phyloP scores from a whole-genome alignment of 1,284 basidiomycete species.

The Ustilago sp. region DNA sequence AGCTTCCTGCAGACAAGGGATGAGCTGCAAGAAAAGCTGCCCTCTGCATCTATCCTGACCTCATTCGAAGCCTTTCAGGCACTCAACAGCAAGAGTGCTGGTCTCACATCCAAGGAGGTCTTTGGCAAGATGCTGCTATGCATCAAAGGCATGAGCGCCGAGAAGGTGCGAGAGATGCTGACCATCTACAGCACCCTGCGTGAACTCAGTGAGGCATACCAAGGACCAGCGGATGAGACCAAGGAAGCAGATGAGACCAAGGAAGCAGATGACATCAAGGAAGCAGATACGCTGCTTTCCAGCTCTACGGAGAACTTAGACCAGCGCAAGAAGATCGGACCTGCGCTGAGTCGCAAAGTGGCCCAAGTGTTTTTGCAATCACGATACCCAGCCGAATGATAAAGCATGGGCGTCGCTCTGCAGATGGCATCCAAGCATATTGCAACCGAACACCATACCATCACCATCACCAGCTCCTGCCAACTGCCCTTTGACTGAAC shows the following conservation, averaged over 20 bases:
- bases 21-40: constrained; percentile 68
- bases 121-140: constrained; percentile 74
- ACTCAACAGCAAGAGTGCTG: constrained; percentile 73
- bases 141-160: constrained; percentile 73
- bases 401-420: background rate
- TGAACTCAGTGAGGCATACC: constrained; percentile 70
- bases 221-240: constrained; percentile 35
- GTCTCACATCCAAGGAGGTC: constrained; percentile 71
- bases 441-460: background rate
- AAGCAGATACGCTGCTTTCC: constrained; percentile 25
- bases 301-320: constrained; percentile 37
- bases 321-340: constrained; percentile 51
- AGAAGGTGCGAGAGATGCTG: constrained; percentile 72
- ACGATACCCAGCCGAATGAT: constrained; percentile 24
- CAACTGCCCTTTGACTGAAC: too few species aligned
- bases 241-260: constrained; percentile 25
- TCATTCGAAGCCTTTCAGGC: constrained; percentile 72
- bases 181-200: constrained; percentile 72
- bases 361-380: constrained; percentile 34
- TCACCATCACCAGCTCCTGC: too few species aligned
- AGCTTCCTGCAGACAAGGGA: constrained; percentile 69
- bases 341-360: constrained; percentile 48
- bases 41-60: constrained; percentile 70
- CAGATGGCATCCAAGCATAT: background rate
- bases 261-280: constrained; percentile 19